Evolutionary conservation across 2,329 filamentous ascomycete species (phyloP).

Genomic region (Monilinia laxa): DNA sequence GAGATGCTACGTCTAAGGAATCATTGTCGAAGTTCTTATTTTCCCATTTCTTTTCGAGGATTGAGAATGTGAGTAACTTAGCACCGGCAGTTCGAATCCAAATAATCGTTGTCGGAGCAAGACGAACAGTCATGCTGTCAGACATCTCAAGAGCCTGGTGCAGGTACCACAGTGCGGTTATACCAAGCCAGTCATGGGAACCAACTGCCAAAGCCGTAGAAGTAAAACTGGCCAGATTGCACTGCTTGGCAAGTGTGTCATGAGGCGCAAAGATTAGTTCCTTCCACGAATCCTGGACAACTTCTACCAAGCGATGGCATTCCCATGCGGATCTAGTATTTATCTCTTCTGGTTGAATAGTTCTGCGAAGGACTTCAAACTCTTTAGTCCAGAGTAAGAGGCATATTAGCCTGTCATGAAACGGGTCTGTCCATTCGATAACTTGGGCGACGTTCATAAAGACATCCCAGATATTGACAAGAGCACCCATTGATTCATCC

Average conservation of each 20-base stretch:
- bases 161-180: not conserved
- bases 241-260: not conserved
- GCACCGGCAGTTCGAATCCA: not conserved
- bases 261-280: not conserved
- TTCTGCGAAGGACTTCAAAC: not conserved
- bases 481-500: not conserved
- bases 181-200: not conserved
- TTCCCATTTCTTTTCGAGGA: not conserved
- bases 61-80: not conserved
- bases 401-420: conserved; percentile 12
- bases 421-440: not conserved
- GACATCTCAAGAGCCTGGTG: not conserved
- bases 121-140: not conserved
- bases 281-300: conserved; percentile 1
- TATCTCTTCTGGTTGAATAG: not conserved
- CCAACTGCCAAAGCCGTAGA: not conserved
- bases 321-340: not conserved
- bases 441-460: not conserved
- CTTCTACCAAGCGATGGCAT: not conserved
- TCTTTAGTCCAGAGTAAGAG: conserved; percentile 8
- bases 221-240: not conserved
- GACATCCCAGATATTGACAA: not conserved
- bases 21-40: not conserved
- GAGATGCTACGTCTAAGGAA: not conserved
- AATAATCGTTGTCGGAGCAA: not conserved